phyloP scores from a whole-genome alignment of 129 eudicot species.

The Solidago caesia region DNA sequence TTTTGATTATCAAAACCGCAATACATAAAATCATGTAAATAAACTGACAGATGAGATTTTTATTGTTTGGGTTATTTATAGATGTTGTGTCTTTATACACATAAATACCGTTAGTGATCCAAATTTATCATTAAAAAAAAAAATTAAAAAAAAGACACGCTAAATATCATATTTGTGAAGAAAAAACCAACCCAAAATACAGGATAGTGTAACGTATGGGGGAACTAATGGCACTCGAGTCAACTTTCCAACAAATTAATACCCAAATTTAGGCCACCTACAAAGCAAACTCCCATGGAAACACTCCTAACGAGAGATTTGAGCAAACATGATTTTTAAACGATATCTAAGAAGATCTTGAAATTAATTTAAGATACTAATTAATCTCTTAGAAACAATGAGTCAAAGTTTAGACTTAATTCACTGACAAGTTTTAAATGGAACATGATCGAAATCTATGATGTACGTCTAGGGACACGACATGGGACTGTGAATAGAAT shows the following conservation, averaged over 20 bases:
- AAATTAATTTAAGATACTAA: neutral
- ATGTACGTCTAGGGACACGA: neutral
- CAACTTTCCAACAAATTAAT: constrained; percentile 3
- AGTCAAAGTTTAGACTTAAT: neutral
- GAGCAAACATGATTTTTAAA: neutral
- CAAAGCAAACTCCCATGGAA: constrained; percentile 3
- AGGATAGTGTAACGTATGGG: neutral
- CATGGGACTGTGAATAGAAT: neutral
- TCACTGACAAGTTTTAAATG: constrained; percentile 3
- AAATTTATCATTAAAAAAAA: no score
- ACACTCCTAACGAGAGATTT: constrained; percentile 11
- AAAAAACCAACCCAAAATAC: neutral
- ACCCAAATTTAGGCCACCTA: constrained; percentile 26
- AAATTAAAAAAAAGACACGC: no score
- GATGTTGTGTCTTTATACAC: no score
- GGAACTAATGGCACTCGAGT: constrained; percentile 10
- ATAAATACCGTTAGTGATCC: no score
- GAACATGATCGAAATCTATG: neutral
- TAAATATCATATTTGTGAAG: neutral
- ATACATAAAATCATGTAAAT: no score
- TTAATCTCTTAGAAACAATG: neutral
- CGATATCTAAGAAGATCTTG: constrained; percentile 7
- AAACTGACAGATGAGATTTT: no score
- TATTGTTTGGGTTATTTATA: no score
- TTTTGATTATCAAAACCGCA: no score